Base-by-base conservation (phyloP, 495 filamentous ascomycete genomes). In the Daldinia caldariorum region DNA sequence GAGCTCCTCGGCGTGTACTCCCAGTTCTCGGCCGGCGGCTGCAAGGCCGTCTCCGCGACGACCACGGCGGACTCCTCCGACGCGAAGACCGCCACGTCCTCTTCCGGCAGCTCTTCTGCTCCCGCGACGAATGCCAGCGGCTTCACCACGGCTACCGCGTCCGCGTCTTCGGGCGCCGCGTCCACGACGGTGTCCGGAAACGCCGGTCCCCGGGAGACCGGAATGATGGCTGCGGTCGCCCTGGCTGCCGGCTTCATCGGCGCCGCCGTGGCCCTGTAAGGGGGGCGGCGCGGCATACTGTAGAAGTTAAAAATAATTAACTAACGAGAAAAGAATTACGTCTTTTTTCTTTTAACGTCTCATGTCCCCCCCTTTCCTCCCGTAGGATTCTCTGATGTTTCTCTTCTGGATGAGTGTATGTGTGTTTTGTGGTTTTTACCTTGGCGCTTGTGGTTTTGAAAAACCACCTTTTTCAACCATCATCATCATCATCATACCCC, bases 1-100 rank as follows among this genome's bases (percentile, higher is more conserved):
- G 49, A 72, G 51, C 18, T 65, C 14, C 41, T 72, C 3, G n/a
- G 29, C 29, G 43, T 65, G 2, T 72, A 72, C 65, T 72, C 70
- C 14, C 55, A 61, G 34, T 72, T 72, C 57, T 60, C 64, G 1
- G 70, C 57, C n/a, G 69, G 55, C 9, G 65, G 56, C 7, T 72
- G 70, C 35, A 29, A 34, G 13, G 32, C 14, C 1, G 35, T 54
- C 14, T 22, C 54, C 7, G 43, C 43, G 43, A 47, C 43, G 18
- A 37, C 51, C 0, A 41, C 58, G n/a, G 62, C 58, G 26, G 31
- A 6, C 3, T 39, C 41, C n/a, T 35, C 39, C 22, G 35, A 31
- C 39, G 29, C 10, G 16, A 34, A 50, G 29, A 13, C 54, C 38
- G 4, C 53, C 2, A 32, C 22, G 16, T 20, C 41, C 2, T n/a